Evolutionary conservation across 2,329 filamentous ascomycete genomes (phyloP).

Genomic region (Ophiostoma pallidulum): DNA sequence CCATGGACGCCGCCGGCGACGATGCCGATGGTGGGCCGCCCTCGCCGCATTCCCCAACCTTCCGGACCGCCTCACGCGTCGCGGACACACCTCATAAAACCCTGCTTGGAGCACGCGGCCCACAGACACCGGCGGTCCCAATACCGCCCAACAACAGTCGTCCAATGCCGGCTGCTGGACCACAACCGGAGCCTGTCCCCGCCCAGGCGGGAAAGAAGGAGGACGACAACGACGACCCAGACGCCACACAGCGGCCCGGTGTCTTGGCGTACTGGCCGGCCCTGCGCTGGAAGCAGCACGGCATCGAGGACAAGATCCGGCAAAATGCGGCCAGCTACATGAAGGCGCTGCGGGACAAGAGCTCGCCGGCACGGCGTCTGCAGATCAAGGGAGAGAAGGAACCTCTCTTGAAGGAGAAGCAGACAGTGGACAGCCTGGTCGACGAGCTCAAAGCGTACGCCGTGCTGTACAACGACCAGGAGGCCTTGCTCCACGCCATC

Average conservation of each 20-base stretch:
- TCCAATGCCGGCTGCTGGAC: no score
- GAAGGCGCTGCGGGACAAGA: slow-evolving; percentile 37
- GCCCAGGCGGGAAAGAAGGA: neutral
- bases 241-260: slow-evolving; percentile 9
- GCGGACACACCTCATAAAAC: slow-evolving; percentile 10
- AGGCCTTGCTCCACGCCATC: slow-evolving; percentile 38
- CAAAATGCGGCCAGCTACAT: slow-evolving; percentile 40
- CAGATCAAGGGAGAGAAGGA: slow-evolving; percentile 42
- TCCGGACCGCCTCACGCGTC: slow-evolving; percentile 2
- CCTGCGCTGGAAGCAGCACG: slow-evolving; percentile 23
- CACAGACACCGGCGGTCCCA: neutral
- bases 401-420: slow-evolving; percentile 35
- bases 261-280: slow-evolving; percentile 15
- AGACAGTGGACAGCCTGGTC: slow-evolving; percentile 32
- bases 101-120: neutral
- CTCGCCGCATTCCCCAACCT: slow-evolving; percentile 1
- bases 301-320: slow-evolving; percentile 33
- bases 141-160: no score
- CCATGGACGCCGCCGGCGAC: neutral
- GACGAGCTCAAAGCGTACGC: slow-evolving; percentile 34
- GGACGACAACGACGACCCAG: neutral
- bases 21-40: neutral
- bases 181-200: no score
- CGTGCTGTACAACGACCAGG: slow-evolving; percentile 32
- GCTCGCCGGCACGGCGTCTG: slow-evolving; percentile 35